Conservation (phyloP, 2,329 filamentous ascomycete species). For the Ceratocystis lukuohia region DNA sequence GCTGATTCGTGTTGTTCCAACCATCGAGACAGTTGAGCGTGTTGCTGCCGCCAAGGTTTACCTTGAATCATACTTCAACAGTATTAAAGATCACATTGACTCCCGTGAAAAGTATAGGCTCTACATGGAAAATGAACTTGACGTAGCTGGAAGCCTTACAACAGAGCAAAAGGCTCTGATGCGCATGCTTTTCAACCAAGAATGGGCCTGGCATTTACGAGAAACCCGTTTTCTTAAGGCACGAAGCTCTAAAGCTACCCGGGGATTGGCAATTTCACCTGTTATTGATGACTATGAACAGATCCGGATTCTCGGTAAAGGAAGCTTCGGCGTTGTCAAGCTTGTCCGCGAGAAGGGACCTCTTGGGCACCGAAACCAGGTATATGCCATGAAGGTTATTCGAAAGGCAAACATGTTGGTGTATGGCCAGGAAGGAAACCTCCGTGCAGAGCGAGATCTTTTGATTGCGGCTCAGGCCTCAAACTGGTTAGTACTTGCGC, state of each 20-base stretch:
- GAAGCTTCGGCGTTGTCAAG: conserved; percentile 85
- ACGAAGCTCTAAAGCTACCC: conserved; percentile 31
- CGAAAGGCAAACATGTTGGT: conserved; percentile 85
- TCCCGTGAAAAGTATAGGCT: conserved; percentile 26
- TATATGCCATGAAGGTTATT: conserved; percentile 96
- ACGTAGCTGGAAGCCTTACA: conserved; percentile 38
- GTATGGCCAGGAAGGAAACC: conserved; percentile 81
- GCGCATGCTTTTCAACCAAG: conserved; percentile 45
- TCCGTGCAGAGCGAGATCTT: conserved; percentile 84
- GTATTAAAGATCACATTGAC: conserved; percentile 41
- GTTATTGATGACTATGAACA: conserved; percentile 51
- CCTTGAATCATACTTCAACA: conserved; percentile 72
- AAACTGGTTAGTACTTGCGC: conserved; percentile 43
- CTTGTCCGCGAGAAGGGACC: conserved; percentile 55
- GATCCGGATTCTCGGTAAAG: conserved; percentile 74
- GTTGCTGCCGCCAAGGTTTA: conserved; percentile 72
- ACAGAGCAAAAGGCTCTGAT: conserved; percentile 40
- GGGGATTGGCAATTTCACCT: conserved; percentile 24
- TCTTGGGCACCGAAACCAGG: conserved; percentile 32
- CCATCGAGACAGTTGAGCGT: conserved; percentile 54
- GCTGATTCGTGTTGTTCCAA: conserved; percentile 22
- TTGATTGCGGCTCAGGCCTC: conserved; percentile 80
- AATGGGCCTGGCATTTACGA: conserved; percentile 64
- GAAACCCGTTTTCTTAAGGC: conserved; percentile 57
- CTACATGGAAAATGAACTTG: conserved; percentile 39